Base-by-base conservation (phyloP, 805 yeast genomes). In the Ogataea polymorpha region DNA sequence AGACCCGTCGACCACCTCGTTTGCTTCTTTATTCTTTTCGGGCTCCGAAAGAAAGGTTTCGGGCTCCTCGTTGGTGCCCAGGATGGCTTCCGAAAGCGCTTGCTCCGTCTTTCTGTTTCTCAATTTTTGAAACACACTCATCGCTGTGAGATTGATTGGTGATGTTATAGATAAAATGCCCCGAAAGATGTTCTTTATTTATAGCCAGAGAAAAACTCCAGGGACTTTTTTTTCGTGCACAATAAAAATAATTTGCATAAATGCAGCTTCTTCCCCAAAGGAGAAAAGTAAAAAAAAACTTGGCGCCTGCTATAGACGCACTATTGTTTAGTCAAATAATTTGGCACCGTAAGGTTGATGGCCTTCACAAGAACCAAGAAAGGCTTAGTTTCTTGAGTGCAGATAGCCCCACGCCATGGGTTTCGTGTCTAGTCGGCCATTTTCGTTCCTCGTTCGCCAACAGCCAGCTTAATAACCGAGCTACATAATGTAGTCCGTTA, bases 101-200 rank as follows among this genome's bases (percentile, higher is more conserved):
- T 14, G 16, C 12, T 14, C 21, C n/a, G 16, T 21, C 17, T 21
- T 26, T 27, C 42, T 32, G 16, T 39, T 39, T 17, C 37, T 32
- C 6, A 39, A 17, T 16, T 33, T 39, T 11, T 21, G 26, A n/a
- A 39, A 26, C 14, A 39, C 37, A 27, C 37, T 30, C 37, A 33
- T 29, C 5, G 26, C 26, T 32, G 18, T 33, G 29, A 11, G 6
- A 14, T 14, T 23, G 6, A 14, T 14, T 23, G 6, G 26, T 35
- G 38, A 35, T 33, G 29, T 10, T 5, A 23, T 14, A 23, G 35
- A 20, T 25, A 38, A 32, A 5, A 18, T 6, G 20, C 20, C 20
- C 7, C 6, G 20, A 6, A 6, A 18, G 20, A 4, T 18, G 20
- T 6, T 15, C 3, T 15, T 15, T 6, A 6, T 18, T 18, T 18